phyloP scores from a whole-genome alignment of 2,329 filamentous ascomycete species.

The Aspergillus proliferans region DNA sequence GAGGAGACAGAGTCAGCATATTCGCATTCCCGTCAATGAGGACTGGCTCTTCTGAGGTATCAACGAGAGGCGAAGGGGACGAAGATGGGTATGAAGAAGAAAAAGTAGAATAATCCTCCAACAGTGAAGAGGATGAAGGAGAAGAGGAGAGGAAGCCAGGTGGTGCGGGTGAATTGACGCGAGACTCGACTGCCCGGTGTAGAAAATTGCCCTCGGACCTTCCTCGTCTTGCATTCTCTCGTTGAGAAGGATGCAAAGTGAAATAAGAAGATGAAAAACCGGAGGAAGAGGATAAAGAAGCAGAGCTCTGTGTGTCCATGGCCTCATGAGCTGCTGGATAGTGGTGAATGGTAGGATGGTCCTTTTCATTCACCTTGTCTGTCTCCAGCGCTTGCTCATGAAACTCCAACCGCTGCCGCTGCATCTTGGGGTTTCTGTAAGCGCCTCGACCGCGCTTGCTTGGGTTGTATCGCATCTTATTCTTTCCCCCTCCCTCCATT shows the following conservation, averaged over 20 bases:
- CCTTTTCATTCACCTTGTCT: neutral
- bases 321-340: neutral
- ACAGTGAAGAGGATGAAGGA: conserved; percentile 3
- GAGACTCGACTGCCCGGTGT: too few relatives aligned
- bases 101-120: neutral
- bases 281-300: neutral
- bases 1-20: neutral
- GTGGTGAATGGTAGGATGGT: neutral
- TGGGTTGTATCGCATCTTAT: neutral
- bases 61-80: too few relatives aligned
- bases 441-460: neutral
- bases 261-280: neutral
- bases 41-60: too few relatives aligned
- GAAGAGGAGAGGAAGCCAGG: neutral
- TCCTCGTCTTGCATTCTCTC: neutral
- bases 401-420: neutral
- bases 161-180: neutral
- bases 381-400: neutral
- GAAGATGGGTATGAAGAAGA: neutral
- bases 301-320: neutral
- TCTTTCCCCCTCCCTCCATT: too few relatives aligned
- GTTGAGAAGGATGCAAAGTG: neutral
- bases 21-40: too few relatives aligned
- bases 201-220: too few relatives aligned
- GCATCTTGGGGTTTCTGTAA: neutral